These are phyloP conservation scores for Ramaria rubella DNA, from an alignment of 768 basidiomycete species.

Conservation along the genomic window DNA sequence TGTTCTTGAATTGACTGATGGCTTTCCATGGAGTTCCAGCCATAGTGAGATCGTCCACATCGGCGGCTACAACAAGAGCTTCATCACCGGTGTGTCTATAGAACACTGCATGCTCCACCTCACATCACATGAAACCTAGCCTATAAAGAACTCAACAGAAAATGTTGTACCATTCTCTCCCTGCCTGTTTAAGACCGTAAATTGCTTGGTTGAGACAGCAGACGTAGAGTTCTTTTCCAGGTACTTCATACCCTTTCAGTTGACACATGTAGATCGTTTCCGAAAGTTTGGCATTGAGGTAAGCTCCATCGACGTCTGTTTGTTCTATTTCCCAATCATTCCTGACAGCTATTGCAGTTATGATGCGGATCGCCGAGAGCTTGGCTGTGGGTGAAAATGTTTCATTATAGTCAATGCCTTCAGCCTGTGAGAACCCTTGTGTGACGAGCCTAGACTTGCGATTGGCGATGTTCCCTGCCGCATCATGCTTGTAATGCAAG, in stretches of 20 bases:
- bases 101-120: slow-evolving; percentile 14
- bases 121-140: slow-evolving; percentile 9
- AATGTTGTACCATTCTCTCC: neutral
- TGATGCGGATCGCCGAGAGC: slow-evolving; percentile 17
- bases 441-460: slow-evolving; percentile 35
- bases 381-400: slow-evolving; percentile 27
- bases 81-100: neutral
- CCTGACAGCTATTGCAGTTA: slow-evolving; percentile 21
- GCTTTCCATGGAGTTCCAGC: neutral
- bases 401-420: slow-evolving; percentile 31
- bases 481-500: slow-evolving; percentile 34
- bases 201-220: neutral
- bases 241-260: neutral
- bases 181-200: neutral
- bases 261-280: neutral
- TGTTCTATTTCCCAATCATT: slow-evolving; percentile 13
- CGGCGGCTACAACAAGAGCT: slow-evolving; percentile 17
- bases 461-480: slow-evolving; percentile 25
- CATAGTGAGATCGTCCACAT: slow-evolving; percentile 23
- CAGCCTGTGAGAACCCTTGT: slow-evolving; percentile 32
- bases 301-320: neutral
- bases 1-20: neutral
- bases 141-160: neutral
- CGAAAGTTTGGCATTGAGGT: neutral
- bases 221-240: neutral